These are phyloP conservation scores for Metschnikowia gelsemii DNA, from an alignment of 805 yeast species.

Conservation along the genomic window DNA sequence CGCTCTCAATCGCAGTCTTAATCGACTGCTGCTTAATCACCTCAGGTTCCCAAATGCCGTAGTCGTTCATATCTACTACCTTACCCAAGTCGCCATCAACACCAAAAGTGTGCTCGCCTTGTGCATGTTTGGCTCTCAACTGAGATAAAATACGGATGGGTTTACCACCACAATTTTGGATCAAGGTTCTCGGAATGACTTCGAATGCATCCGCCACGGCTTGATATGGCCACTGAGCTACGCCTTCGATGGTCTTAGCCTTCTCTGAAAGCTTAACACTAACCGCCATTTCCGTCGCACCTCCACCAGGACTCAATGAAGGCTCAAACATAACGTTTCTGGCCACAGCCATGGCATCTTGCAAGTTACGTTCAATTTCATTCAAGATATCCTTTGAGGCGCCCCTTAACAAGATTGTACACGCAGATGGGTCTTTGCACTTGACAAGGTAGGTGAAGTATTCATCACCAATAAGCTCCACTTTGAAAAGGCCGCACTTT, in stretches of 20 bases:
- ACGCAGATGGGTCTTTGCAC: conserved; percentile 85
- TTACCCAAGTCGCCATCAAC: conserved; percentile 94
- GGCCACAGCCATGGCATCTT: conserved; percentile 98
- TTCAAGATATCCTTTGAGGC: conserved; percentile 95
- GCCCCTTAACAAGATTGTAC: conserved; percentile 90
- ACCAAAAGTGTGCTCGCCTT: conserved; percentile 82
- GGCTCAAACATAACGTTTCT: conserved; percentile 95
- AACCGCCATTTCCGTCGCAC: conserved; percentile 99
- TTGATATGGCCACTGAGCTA: conserved; percentile 97
- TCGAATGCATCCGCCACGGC: conserved; percentile 99
- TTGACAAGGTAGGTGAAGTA: conserved; percentile 83
- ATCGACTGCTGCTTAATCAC: conserved; percentile 95
- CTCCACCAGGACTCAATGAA: conserved; percentile 95
- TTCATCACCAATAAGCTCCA: conserved; percentile 96
- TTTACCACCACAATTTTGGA: conserved; percentile 97
- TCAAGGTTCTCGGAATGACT: conserved; percentile 94
- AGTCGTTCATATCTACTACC: conserved; percentile 90
- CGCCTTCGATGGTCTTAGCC: conserved; percentile 91
- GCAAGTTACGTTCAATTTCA: conserved; percentile 94
- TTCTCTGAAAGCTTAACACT: conserved; percentile 82
- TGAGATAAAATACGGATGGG: conserved; percentile 87
- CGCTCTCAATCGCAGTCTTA: conserved; percentile 97
- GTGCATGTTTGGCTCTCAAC: conserved; percentile 94
- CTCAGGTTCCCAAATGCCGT: conserved; percentile 99
- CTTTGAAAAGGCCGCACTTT: conserved; percentile 85